Evolutionary conservation across 1,284 basidiomycete species (phyloP), one percentile per base, ranked within the genome.

Genomic region (Gymnopus androsaceus): DNA sequence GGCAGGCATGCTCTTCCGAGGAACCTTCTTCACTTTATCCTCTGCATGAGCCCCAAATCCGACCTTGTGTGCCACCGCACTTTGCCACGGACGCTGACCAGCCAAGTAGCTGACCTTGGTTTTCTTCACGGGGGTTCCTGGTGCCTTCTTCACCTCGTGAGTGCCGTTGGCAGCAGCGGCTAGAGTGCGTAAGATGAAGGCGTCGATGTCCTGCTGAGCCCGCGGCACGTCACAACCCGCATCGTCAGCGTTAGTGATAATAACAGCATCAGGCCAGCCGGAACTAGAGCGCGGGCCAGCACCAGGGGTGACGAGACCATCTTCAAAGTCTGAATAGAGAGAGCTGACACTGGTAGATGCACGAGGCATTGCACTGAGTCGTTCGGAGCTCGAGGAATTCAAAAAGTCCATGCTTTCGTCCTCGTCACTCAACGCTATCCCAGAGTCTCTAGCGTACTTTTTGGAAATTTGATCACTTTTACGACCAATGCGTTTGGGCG

Each of bases 61-160:
- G 54, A 90, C 82, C 69, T 87, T 90, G 61, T 76, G 69, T 6
- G 87, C 78, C 12, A 90, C 78, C 2, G 88, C 88, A 65, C 88
- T 90, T 67, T 90, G 88, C 88, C 88, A 90, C 3, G 85, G 87
- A 9, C 88, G 76, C 45, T 81, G 80, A 40, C 77, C 75, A 30
- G 75, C 74, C 41, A 88, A 70, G 61, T 81, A 78, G 33, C 79
- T 76, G 17, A 81, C 84, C 70, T 86, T 86, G 56, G 76, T 68
- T 64, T 79, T 84, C 76, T 92, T 92, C 44, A 90, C 87, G 0
- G 90, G 90, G 2, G 90, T 92, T 0, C 86, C 88, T 4, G 90
- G 90, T 14, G 83, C 81, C 49, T 76, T 83, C 74, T 88, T 90
- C 30, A 71, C 78, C 50, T 78, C 76, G 48, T 69, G 65, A 51